Percentiles rank a stretch among this genome's conserved stretches.
Conservation (phyloP, 164 flowering plant species). For the Platanus orientalis region DNA sequence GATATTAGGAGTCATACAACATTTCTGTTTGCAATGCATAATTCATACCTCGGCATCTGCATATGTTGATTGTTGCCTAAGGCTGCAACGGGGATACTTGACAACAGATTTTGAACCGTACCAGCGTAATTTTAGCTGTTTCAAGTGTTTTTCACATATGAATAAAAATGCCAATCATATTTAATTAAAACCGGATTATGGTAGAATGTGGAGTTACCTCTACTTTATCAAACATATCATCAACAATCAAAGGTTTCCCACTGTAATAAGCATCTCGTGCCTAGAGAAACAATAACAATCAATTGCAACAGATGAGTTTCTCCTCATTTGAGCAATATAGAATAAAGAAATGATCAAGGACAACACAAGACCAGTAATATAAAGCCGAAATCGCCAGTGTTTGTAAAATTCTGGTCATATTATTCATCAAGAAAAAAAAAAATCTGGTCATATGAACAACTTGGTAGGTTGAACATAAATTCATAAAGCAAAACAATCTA, state of each 20-base stretch:
- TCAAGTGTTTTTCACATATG: not conserved
- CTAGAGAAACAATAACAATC: conserved; percentile 25
- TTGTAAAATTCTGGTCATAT: too few relatives aligned
- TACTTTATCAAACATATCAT: conserved; percentile 95
- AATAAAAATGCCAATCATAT: not conserved
- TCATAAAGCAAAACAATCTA: too few relatives aligned
- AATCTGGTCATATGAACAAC: too few relatives aligned
- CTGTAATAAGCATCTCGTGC: conserved; percentile 91
- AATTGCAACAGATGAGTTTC: too few relatives aligned
- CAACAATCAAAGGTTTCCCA: conserved; percentile 82
- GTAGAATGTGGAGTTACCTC: conserved; percentile 48
- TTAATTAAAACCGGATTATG: not conserved
- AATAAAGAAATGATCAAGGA: too few relatives aligned
- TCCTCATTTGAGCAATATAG: too few relatives aligned
- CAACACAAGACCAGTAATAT: too few relatives aligned
- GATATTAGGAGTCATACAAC: too few relatives aligned
- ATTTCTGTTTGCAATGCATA: not conserved
- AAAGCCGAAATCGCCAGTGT: too few relatives aligned
- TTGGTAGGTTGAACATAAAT: too few relatives aligned
- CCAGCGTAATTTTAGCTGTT: conserved; percentile 75
- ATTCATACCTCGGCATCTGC: conserved; percentile 91
- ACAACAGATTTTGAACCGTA: conserved; percentile 90
- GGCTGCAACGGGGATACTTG: conserved; percentile 95
- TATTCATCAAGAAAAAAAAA: too few relatives aligned
- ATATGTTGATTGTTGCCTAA: conserved; percentile 74